Conservation (phyloP, 352 stramenopile genomes). For the Phytophthora crassamura region DNA sequence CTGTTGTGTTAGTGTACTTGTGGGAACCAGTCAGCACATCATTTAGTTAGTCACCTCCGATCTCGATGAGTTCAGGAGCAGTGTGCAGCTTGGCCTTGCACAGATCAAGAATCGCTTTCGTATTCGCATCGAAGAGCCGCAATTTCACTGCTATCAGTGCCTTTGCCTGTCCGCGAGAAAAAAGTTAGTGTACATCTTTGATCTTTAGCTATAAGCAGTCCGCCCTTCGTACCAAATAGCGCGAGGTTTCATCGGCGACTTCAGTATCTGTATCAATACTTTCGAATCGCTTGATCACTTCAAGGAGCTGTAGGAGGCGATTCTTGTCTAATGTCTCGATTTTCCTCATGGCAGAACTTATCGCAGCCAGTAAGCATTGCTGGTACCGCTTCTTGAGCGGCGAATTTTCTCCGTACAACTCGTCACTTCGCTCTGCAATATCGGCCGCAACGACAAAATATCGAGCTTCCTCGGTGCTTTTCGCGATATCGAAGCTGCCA, state of each 20-base stretch:
- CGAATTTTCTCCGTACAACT: conserved; percentile 50
- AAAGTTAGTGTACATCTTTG: background rate
- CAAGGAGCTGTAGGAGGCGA: conserved; percentile 45
- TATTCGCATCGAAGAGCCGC: conserved; percentile 63
- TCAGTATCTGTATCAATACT: conserved; percentile 20
- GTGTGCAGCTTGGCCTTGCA: conserved; percentile 52
- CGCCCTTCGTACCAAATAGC: conserved; percentile 45
- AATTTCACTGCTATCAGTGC: conserved; percentile 64
- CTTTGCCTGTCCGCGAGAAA: conserved; percentile 43
- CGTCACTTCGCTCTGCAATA: conserved; percentile 52
- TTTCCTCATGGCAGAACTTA: conserved; percentile 60
- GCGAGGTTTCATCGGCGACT: conserved; percentile 20
- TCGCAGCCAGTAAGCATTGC: conserved; percentile 64
- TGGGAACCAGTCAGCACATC: background rate
- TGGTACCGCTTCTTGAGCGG: conserved; percentile 39
- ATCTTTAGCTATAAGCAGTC: background rate
- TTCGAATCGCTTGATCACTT: conserved; percentile 53
- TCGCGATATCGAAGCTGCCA: conserved; percentile 73
- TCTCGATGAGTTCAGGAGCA: conserved; percentile 49
- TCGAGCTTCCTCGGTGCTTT: conserved; percentile 51
- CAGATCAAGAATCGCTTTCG: conserved; percentile 53
- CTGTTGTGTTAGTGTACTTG: too few relatives aligned
- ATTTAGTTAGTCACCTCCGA: conserved; percentile 52
- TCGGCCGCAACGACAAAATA: conserved; percentile 69
- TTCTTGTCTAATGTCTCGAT: conserved; percentile 55